These are phyloP conservation scores for Puccinellia tenuiflora DNA, from an alignment of 176 grass and related monocot species.

Conservation along the genomic window DNA sequence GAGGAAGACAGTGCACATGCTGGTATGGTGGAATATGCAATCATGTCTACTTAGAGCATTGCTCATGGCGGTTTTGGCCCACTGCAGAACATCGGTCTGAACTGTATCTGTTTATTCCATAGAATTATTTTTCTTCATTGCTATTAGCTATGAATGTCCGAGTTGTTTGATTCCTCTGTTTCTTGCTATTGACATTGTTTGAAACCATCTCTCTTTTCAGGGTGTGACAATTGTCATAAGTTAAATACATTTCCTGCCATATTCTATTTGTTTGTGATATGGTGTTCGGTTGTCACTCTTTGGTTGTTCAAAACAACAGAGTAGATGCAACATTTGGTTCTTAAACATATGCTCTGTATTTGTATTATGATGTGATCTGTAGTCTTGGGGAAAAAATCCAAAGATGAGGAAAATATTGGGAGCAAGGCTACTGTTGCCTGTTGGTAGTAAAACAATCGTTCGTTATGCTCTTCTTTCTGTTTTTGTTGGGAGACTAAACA, in stretches of 20 bases:
- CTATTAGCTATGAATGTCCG: neutral
- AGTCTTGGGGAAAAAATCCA: neutral
- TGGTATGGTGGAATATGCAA: slow-evolving; percentile 42
- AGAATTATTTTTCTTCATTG: neutral
- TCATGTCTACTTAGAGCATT: neutral
- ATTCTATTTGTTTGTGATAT: neutral
- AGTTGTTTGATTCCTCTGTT: too few relatives aligned
- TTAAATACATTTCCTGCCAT: too few relatives aligned
- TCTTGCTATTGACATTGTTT: too few relatives aligned
- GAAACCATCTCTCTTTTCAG: neutral
- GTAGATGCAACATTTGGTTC: neutral
- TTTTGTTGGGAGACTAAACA: too few relatives aligned
- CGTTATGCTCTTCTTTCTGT: neutral
- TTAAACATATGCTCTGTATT: too few relatives aligned
- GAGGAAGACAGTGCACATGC: neutral
- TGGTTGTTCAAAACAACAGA: neutral
- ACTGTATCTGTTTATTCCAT: slow-evolving; percentile 5
- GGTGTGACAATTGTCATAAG: neutral
- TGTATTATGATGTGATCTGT: too few relatives aligned
- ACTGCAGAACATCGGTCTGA: slow-evolving; percentile 10
- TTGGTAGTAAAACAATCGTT: neutral
- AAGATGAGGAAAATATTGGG: too few relatives aligned
- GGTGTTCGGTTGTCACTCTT: neutral
- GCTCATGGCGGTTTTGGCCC: neutral
- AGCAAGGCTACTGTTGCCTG: too few relatives aligned